Evolutionary conservation across 441 rosid species (phyloP).

Genomic region (Hura crepitans): DNA sequence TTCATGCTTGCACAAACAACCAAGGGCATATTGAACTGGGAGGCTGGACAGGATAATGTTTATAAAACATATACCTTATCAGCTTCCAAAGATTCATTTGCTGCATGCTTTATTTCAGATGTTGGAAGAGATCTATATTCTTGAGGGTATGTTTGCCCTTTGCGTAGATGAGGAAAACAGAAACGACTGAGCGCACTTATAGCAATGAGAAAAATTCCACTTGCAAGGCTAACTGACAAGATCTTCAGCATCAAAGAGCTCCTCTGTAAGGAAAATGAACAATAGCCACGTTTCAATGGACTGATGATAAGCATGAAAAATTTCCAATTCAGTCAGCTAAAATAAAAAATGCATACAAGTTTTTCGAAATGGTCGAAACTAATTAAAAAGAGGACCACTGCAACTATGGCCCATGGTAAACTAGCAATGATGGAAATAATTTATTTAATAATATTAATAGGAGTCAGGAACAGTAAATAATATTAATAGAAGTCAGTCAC

Average conservation of each 20-base stretch:
- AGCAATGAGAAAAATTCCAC: conserved; percentile 58
- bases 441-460: background rate
- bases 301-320: background rate
- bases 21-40: background rate
- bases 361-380: background rate
- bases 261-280: conserved; percentile 45
- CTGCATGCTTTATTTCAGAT: conserved; percentile 34
- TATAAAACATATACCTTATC: conserved; percentile 43
- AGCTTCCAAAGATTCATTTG: conserved; percentile 41
- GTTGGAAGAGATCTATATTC: conserved; percentile 31
- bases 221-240: conserved; percentile 50
- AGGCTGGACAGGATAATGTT: conserved; percentile 2
- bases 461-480: too few species aligned
- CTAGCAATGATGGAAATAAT: background rate
- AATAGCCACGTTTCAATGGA: conserved; percentile 18
- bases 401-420: too few species aligned
- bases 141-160: conserved; percentile 35
- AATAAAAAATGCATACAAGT: background rate
- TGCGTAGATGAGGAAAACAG: conserved; percentile 38
- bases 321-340: background rate
- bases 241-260: conserved; percentile 45
- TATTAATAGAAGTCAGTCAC: background rate
- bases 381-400: background rate
- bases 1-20: background rate
- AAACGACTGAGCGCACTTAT: conserved; percentile 44